phyloP scores from a whole-genome alignment of 2,329 filamentous ascomycete genomes.

The Hypoxylon sp. region DNA sequence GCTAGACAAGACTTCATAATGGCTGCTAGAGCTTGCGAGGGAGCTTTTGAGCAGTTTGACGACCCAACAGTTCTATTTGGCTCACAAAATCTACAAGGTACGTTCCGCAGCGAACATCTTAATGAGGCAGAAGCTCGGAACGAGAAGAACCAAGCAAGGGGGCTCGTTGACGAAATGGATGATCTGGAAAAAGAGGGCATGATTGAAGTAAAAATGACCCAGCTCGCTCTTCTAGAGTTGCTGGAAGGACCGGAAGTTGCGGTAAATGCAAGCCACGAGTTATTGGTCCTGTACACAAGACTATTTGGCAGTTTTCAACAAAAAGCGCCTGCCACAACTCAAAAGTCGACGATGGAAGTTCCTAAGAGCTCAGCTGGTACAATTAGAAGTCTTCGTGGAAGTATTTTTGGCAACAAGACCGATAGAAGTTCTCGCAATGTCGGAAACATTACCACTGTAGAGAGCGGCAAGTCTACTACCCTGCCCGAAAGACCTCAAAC shows the following conservation, averaged over 20 bases:
- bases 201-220: conserved; percentile 96
- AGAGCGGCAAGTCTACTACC: conserved; percentile 53
- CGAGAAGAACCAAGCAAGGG: conserved; percentile 56
- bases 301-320: conserved; percentile 76
- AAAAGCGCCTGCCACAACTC: conserved; percentile 57
- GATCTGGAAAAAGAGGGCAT: conserved; percentile 87
- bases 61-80: conserved; percentile 80
- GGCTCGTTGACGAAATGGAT: conserved; percentile 84
- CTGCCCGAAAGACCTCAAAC: conserved; percentile 59
- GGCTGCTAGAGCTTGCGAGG: conserved; percentile 87
- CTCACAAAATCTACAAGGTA: conserved; percentile 63
- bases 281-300: conserved; percentile 84
- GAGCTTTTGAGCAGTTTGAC: conserved; percentile 90
- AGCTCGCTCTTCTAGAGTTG: conserved; percentile 85
- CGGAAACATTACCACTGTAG: conserved; percentile 58
- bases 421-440: conserved; percentile 56
- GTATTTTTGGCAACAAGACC: conserved; percentile 79
- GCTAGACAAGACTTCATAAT: conserved; percentile 87
- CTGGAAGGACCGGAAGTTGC: conserved; percentile 87
- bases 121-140: conserved; percentile 66
- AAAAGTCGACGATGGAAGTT: conserved; percentile 63
- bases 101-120: conserved; percentile 76
- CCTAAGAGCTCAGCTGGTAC: conserved; percentile 81
- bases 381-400: conserved; percentile 77
- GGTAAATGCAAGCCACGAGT: conserved; percentile 88